Base-by-base conservation (phyloP, 805 yeast species). In the Vanderwaltozyma polyspora region DNA sequence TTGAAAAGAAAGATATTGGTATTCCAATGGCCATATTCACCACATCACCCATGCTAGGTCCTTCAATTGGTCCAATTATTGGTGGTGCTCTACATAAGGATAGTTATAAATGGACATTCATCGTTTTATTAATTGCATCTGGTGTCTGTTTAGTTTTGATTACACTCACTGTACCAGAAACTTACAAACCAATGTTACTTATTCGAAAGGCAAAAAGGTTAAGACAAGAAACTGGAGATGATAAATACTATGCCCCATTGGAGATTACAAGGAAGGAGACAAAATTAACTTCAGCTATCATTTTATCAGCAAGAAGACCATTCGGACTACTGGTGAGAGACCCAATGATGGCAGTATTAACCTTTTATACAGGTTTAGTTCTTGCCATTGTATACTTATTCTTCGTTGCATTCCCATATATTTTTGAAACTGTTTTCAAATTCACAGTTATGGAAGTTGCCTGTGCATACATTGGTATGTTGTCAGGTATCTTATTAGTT, bases 51-150 rank as follows among this genome's bases (percentile, higher is more conserved):
- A 70, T 77, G 36, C 49, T 74, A 28, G 91, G 89, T 0, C 89
- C 91, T 2, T 68, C 78, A 1, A 46, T 77, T 16, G 84, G 84
- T 0, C 87, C 87, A 0, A 52, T 77, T 5, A 61, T 76, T 3
- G 74, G 78, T 32, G 76, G 76, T 23, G 74, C 70, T 15, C 62
- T 71, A 13, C 62, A 68, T 33, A 51, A 66, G 29, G 48, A 57
- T 18, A 49, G 61, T 31, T 80, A 82, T 76, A 67, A 79, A 52
- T 82, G 91, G 91, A 71, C 76, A 12, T 80, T 79, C 46, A 70
- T 70, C 45, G 69, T 75, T 7, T 56, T 79, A 46, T 57, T 78
- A 15, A 74, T 80, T n/a, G 72, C 75, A 43, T 68, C 76, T 42
- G 82, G 77, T 3, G 66, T 70, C 2, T 62, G 74, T 43, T 63